Evolutionary conservation across 2,329 filamentous ascomycete genomes (phyloP), one percentile per base, ranked within the genome.

Genomic region (Pleurostoma richardsiae): DNA sequence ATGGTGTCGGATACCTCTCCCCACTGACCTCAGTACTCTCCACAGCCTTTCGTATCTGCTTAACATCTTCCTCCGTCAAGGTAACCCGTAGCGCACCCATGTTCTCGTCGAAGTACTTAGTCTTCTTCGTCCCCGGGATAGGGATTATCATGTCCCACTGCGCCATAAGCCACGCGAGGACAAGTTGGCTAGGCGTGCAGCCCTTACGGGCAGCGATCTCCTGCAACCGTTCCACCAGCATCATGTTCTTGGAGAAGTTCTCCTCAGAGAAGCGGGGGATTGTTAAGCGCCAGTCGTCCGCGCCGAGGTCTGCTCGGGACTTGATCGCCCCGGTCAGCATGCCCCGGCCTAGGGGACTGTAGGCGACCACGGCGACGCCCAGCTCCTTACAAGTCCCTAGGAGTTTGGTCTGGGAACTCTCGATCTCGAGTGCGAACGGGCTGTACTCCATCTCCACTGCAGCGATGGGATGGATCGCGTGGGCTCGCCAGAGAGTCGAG

Each of bases 351-450:
- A 73, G 57, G 1, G 71, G 71, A 5, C 61, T 66, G 41, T 71
- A 72, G 1, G 64, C 62, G 4, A 74, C 64, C 7, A 73, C 52
- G 2, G 66, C 61, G 11, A 74, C 62, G 4, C 66, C 75, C 4
- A 78, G 65, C 52, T 76, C 72, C 3, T 72, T 67, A 47, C 69
- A 71, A 3, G 72, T 67, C 28, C 64, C 58, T 4, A 74, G 60
- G 19, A 76, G 56, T 36, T 69, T 52, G 4, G 63, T 66, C 10
- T 59, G 58, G 1, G 47, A 44, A 48, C 64, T 71, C 56, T 87
- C 83, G 50, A 86, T 79, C 38, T 80, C 74, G 38, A 84, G 67
- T 4, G 68, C 60, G 57, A 74, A 80, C 1, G 71, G 72, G 19
- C 63, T 71, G 59, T 76, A 79, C 55, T 82, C 76, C 30, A 79